These are phyloP conservation scores for Thelonectria rubi DNA, from an alignment of 2,329 filamentous ascomycete species.

Conservation along the genomic window DNA sequence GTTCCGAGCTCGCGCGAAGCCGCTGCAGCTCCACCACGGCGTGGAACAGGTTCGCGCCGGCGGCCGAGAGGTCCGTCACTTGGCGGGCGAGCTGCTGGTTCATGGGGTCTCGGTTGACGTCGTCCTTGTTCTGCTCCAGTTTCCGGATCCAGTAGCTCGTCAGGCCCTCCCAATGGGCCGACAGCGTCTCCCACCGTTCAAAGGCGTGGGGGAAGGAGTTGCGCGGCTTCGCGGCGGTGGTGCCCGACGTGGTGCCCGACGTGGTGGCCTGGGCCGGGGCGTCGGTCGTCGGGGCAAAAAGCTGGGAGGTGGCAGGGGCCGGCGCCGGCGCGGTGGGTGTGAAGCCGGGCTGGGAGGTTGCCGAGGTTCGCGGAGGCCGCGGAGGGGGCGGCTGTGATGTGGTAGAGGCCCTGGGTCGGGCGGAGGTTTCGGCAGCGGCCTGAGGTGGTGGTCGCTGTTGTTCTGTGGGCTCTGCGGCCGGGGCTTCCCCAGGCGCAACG, in stretches of 20 bases:
- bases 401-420: conserved; percentile 42
- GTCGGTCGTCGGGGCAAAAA: conserved; percentile 33
- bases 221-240: conserved; percentile 53
- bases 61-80: conserved; percentile 95
- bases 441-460: conserved; percentile 45
- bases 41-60: conserved; percentile 96
- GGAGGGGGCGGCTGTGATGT: conserved; percentile 39
- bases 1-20: conserved; percentile 90
- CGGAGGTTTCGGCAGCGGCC: conserved; percentile 37
- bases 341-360: conserved; percentile 35
- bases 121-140: conserved; percentile 88
- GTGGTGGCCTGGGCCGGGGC: conserved; percentile 29
- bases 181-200: conserved; percentile 95
- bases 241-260: conserved; percentile 24
- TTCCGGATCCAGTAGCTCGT: conserved; percentile 97
- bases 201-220: conserved; percentile 95
- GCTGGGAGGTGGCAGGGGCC: conserved; percentile 23
- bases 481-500: conserved; percentile 52
- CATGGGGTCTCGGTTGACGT: conserved; percentile 82
- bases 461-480: conserved; percentile 46
- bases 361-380: conserved; percentile 33
- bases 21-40: conserved; percentile 96
- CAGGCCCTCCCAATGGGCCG: conserved; percentile 96
- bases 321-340: conserved; percentile 28
- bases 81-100: conserved; percentile 91